Percentiles rank a stretch among this genome's conserved stretches.
These are phyloP conservation scores for Protea cynaroides DNA, from an alignment of 164 flowering plant species.

Conservation along the genomic window DNA sequence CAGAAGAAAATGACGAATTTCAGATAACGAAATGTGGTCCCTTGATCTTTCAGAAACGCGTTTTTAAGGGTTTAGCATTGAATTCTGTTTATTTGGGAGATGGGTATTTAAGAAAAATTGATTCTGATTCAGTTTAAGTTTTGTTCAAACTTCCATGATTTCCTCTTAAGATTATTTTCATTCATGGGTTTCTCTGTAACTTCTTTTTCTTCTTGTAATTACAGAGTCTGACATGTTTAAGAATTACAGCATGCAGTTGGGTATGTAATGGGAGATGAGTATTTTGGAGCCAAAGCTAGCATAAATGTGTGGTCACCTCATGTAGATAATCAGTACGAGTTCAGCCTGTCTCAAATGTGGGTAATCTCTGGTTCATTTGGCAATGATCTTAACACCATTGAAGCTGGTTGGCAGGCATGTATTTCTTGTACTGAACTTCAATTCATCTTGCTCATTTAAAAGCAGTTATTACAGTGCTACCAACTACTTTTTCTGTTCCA, in stretches of 20 bases:
- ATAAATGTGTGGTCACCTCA: conserved; percentile 89
- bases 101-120: conserved; percentile 4
- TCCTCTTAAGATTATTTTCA: background rate
- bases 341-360: conserved; percentile 97
- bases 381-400: conserved; percentile 93
- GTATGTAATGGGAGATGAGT: conserved; percentile 73
- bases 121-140: background rate
- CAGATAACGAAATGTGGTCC: no score
- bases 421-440: background rate
- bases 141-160: conserved; percentile 9
- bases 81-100: background rate
- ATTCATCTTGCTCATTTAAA: background rate
- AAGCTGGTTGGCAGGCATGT: conserved; percentile 99
- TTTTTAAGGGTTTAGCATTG: no score
- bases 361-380: conserved; percentile 95
- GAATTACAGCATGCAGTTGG: conserved; percentile 87
- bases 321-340: conserved; percentile 65
- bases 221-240: no score
- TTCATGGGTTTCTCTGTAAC: background rate
- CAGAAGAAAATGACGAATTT: no score
- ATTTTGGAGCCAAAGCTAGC: conserved; percentile 91
- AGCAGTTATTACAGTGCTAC: conserved; percentile 1
- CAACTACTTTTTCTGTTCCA: background rate
- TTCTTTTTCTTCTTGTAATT: background rate
- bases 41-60: no score